These are phyloP conservation scores for Xenosphaeropsis pyriputrescens DNA, from an alignment of 2,329 filamentous ascomycete genomes.

Conservation along the genomic window DNA sequence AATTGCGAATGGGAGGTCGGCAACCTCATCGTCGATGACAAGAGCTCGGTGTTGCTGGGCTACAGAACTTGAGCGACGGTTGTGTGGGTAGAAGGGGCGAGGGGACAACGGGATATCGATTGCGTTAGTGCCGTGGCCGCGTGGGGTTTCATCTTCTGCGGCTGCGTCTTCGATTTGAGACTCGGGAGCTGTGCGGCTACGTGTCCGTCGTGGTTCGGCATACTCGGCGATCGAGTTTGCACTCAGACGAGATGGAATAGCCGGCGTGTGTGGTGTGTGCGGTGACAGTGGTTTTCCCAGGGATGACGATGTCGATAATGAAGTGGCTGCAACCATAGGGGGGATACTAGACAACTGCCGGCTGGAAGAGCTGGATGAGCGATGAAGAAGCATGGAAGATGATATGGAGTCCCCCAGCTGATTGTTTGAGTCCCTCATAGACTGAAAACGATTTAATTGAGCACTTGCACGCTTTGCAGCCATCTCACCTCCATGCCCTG, in stretches of 20 bases:
- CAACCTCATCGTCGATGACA: conserved; percentile 41
- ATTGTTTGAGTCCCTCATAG: conserved; percentile 80
- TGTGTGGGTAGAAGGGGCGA: conserved; percentile 34
- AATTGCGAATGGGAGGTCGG: conserved; percentile 41
- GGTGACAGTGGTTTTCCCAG: conserved; percentile 82
- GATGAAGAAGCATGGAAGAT: conserved; percentile 72
- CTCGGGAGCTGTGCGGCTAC: conserved; percentile 9
- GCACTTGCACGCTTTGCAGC: conserved; percentile 63
- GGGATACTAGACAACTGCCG: conserved; percentile 43
- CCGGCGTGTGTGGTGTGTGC: conserved; percentile 83
- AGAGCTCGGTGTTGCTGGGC: conserved; percentile 44
- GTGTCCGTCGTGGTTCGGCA: conserved; percentile 15
- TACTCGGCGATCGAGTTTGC: conserved; percentile 77
- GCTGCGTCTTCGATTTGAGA: conserved; percentile 10
- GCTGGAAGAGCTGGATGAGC: conserved; percentile 63
- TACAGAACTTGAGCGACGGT: conserved; percentile 54
- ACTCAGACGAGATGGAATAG: conserved; percentile 84
- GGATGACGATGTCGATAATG: conserved; percentile 73
- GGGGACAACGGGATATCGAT: conserved; percentile 65
- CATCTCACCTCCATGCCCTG: conserved; percentile 49
- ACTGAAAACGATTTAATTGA: conserved; percentile 72
- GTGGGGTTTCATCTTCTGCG: conserved; percentile 17
- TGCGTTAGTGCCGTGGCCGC: conserved; percentile 41
- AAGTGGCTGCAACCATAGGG: conserved; percentile 56
- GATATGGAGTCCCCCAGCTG: conserved; percentile 87